Conservation (phyloP, 768 basidiomycete species). For the Cyclocybe aegerita region DNA sequence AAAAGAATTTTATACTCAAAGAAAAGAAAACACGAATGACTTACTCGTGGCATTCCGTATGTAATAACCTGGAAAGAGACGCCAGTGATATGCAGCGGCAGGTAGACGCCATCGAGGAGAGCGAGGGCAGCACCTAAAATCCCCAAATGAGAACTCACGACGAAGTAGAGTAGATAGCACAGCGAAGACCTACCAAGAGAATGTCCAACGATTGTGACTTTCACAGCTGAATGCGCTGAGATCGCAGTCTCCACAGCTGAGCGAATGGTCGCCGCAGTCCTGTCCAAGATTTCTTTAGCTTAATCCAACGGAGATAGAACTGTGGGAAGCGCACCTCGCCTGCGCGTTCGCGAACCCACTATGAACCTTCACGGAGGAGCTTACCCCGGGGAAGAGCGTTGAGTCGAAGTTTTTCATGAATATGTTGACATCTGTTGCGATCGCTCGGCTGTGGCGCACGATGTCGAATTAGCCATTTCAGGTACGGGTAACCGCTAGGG, state of each 20-base stretch:
- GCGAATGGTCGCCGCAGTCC: slow-evolving; percentile 40
- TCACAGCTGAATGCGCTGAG: slow-evolving; percentile 28
- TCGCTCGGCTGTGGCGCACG: slow-evolving; percentile 26
- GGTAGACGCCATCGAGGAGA: slow-evolving; percentile 55
- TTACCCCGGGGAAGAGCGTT: slow-evolving; percentile 46
- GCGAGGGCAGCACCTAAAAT: slow-evolving; percentile 48
- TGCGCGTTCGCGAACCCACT: slow-evolving; percentile 44
- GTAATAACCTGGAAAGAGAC: slow-evolving; percentile 32
- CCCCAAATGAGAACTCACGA: neutral
- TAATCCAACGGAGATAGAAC: neutral
- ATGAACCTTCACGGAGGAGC: slow-evolving; percentile 40
- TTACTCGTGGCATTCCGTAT: slow-evolving; percentile 45
- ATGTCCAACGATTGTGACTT: slow-evolving; percentile 47
- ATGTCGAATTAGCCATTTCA: neutral
- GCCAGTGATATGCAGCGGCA: slow-evolving; percentile 48
- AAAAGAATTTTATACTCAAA: neutral
- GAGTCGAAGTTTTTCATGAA: slow-evolving; percentile 30
- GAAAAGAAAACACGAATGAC: slow-evolving; percentile 19
- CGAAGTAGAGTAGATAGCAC: neutral
- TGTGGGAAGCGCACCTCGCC: slow-evolving; percentile 28
- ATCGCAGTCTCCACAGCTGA: slow-evolving; percentile 40
- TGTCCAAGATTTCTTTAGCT: slow-evolving; percentile 11
- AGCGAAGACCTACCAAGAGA: slow-evolving; percentile 32
- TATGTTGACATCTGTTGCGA: slow-evolving; percentile 37
- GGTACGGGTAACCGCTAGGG: neutral